Evolutionary conservation across 345 rosid species (phyloP).

Genomic region (Dipteronia dyeriana): DNA sequence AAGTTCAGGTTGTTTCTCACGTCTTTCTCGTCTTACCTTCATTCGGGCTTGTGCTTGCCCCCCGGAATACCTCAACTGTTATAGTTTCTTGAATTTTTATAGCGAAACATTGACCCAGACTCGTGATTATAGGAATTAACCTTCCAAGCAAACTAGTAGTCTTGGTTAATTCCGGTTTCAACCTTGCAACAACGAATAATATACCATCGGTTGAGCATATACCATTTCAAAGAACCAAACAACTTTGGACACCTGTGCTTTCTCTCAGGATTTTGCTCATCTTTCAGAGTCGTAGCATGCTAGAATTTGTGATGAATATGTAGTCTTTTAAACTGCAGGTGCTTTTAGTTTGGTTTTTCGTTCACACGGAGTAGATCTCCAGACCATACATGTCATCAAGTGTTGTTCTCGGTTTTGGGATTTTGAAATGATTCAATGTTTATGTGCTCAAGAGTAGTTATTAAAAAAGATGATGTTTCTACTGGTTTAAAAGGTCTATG

Average conservation of each 20-base stretch:
- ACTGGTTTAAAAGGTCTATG: too few relatives aligned
- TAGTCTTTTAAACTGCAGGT: too few relatives aligned
- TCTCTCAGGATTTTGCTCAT: neutral
- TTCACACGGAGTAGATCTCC: neutral
- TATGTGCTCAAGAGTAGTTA: neutral
- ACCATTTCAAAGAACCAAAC: neutral
- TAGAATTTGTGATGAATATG: neutral
- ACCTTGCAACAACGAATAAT: neutral
- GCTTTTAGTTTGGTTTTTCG: neutral
- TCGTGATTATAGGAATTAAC: neutral
- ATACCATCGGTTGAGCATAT: neutral
- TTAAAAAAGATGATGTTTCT: neutral
- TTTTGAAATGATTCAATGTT: neutral
- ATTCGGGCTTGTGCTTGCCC: conserved; percentile 10
- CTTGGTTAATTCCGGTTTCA: neutral
- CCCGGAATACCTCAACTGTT: conserved; percentile 15
- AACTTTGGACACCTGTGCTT: neutral
- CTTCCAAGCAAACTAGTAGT: neutral
- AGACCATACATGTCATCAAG: neutral
- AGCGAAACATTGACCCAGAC: conserved; percentile 15
- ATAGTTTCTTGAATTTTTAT: conserved; percentile 15
- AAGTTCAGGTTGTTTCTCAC: conserved; percentile 24
- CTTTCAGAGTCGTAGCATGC: neutral
- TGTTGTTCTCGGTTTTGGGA: neutral
- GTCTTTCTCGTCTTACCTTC: conserved; percentile 4